Evolutionary conservation across 1,284 basidiomycete genomes (phyloP).

Genomic region (Veloboletus limbatus): DNA sequence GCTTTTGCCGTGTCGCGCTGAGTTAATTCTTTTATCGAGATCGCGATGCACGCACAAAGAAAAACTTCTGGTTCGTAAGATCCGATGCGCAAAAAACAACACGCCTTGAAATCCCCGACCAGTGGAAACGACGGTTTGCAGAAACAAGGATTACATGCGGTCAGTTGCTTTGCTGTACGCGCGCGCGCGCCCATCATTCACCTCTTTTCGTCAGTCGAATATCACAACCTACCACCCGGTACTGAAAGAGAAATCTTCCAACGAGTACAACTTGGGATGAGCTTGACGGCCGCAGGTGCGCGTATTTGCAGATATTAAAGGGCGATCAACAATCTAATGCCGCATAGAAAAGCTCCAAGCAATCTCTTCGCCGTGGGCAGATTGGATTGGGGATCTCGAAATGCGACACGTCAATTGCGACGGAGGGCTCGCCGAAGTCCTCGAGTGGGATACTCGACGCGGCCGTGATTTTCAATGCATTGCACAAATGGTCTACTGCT

Average conservation of each 20-base stretch:
- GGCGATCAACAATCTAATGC: not conserved
- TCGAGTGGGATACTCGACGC: conserved; percentile 60
- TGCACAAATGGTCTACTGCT: conserved; percentile 62
- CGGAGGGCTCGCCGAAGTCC: conserved; percentile 47
- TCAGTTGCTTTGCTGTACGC: conserved; percentile 31
- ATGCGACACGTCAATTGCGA: conserved; percentile 47
- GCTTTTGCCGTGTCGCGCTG: conserved; percentile 1
- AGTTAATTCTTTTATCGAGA: conserved; percentile 31
- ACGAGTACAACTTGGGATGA: conserved; percentile 72
- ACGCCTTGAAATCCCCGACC: conserved; percentile 48
- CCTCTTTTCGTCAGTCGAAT: conserved; percentile 48
- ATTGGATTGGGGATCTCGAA: conserved; percentile 55
- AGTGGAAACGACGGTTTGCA: conserved; percentile 48
- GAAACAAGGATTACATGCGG: conserved; percentile 61
- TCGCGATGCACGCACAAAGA: conserved; percentile 50
- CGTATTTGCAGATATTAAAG: not conserved
- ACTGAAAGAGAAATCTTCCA: conserved; percentile 74
- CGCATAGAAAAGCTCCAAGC: conserved; percentile 67
- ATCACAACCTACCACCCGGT: conserved; percentile 44
- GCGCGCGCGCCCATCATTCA: conserved; percentile 1
- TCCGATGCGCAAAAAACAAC: conserved; percentile 41
- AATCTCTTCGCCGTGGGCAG: conserved; percentile 58
- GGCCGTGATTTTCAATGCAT: conserved; percentile 70
- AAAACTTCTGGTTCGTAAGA: conserved; percentile 56
- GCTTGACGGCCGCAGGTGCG: conserved; percentile 62